Conservation (phyloP, 257 asterid species). For the Solanum medicagineum region DNA sequence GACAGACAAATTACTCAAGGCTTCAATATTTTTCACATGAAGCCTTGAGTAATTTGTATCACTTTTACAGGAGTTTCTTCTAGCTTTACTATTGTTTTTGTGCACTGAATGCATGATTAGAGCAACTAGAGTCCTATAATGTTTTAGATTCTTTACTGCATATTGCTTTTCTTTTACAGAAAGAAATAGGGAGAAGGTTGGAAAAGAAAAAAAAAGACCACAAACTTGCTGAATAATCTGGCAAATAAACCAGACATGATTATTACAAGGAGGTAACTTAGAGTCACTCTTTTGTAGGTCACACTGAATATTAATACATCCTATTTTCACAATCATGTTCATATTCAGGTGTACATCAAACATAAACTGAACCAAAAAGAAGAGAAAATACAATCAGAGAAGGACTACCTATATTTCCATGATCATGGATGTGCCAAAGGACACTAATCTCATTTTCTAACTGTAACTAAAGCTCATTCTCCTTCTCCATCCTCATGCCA, state of each 20-base stretch:
- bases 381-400: not conserved
- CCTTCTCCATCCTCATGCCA: conserved; percentile 2
- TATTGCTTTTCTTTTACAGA: too few relatives aligned
- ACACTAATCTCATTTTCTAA: not conserved
- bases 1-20: too few relatives aligned
- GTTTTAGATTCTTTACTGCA: too few relatives aligned
- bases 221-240: not conserved
- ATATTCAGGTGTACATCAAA: not conserved
- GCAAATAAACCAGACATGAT: not conserved
- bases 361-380: not conserved
- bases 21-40: too few relatives aligned
- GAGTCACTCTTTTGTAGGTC: not conserved
- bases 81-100: not conserved
- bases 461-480: not conserved
- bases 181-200: too few relatives aligned
- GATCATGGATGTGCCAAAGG: not conserved
- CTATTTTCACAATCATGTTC: not conserved
- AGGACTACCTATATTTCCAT: not conserved
- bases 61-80: not conserved
- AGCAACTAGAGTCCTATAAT: not conserved
- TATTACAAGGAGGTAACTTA: not conserved
- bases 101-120: not conserved
- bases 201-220: not conserved
- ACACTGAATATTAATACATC: not conserved
- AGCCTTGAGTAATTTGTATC: not conserved